These are phyloP conservation scores for Monosporascus sp. DNA, from an alignment of 2,329 filamentous ascomycete genomes.

Conservation along the genomic window DNA sequence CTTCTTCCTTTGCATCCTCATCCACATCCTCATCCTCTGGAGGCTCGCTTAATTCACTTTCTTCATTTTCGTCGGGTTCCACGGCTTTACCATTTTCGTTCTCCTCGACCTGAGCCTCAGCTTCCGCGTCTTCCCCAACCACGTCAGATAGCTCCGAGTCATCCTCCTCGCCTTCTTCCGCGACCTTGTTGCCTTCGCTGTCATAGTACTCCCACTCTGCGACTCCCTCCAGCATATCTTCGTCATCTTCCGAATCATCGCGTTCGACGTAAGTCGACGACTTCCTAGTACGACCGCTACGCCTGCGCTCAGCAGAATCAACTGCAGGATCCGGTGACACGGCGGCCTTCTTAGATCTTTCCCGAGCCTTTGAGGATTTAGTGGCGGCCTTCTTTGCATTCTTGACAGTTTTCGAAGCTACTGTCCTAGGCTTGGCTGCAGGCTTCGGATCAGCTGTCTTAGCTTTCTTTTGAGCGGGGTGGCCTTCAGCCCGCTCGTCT, in stretches of 20 bases:
- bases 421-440: constrained; percentile 24
- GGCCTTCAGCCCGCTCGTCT: constrained; percentile 44
- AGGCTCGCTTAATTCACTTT: constrained; percentile 13
- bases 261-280: constrained; percentile 50
- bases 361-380: constrained; percentile 18
- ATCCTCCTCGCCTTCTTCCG: constrained; percentile 20
- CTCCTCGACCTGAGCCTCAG: constrained; percentile 1
- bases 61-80: background rate
- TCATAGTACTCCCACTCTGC: constrained; percentile 52
- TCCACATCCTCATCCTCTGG: constrained; percentile 13
- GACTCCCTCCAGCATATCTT: constrained; percentile 57
- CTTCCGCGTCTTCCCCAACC: constrained; percentile 16
- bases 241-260: constrained; percentile 52
- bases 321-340: constrained; percentile 24
- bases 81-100: constrained; percentile 1
- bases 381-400: constrained; percentile 17
- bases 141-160: constrained; percentile 18
- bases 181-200: constrained; percentile 28
- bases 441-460: constrained; percentile 26
- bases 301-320: constrained; percentile 44
- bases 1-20: constrained; percentile 3
- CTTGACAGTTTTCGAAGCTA: constrained; percentile 29
- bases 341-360: constrained; percentile 24
- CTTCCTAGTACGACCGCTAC: constrained; percentile 47
- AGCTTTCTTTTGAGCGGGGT: constrained; percentile 37